Evolutionary conservation across 208 protist genomes (phyloP).

Genomic region (Crithidia bombi): DNA sequence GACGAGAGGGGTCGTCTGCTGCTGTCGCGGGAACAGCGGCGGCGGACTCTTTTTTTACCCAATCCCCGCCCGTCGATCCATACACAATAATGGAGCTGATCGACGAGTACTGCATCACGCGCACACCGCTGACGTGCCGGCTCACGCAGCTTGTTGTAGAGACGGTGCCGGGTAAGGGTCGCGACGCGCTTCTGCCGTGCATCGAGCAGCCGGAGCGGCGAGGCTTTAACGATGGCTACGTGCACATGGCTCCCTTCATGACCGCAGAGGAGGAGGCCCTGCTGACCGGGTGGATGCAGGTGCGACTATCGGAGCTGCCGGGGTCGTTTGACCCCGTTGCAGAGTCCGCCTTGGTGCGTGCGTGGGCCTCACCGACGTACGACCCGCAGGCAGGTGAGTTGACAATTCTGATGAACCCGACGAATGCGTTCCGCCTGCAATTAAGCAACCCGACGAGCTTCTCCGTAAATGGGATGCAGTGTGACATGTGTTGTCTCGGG

Average conservation of each 20-base stretch:
- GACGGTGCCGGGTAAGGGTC: slow-evolving; percentile 13
- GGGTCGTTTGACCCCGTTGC: neutral
- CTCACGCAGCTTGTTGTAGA: slow-evolving; percentile 21
- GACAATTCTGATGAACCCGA: slow-evolving; percentile 30
- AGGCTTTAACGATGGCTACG: slow-evolving; percentile 25
- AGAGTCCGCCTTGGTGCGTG: slow-evolving; percentile 19
- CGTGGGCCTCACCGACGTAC: slow-evolving; percentile 30
- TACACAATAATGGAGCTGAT: neutral
- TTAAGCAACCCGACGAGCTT: slow-evolving; percentile 30
- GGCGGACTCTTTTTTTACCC: no score
- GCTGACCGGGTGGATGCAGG: slow-evolving; percentile 27
- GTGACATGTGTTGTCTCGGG: slow-evolving; percentile 34
- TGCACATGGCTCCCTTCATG: slow-evolving; percentile 18
- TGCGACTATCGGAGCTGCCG: slow-evolving; percentile 24
- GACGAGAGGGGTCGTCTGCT: neutral
- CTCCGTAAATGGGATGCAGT: slow-evolving; percentile 13
- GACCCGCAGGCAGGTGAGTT: slow-evolving; percentile 25
- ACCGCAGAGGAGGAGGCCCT: slow-evolving; percentile 14
- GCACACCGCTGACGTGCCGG: slow-evolving; percentile 3
- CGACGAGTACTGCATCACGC: slow-evolving; percentile 4
- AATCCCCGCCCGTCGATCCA: neutral
- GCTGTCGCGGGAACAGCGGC: neutral
- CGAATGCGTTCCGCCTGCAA: slow-evolving; percentile 34
- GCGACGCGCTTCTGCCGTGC: slow-evolving; percentile 24
- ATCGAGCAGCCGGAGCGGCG: slow-evolving; percentile 32